Evolutionary conservation across 805 yeast genomes (phyloP), one percentile per base, ranked within the genome.

Genomic region (Kregervanrija delftensis): DNA sequence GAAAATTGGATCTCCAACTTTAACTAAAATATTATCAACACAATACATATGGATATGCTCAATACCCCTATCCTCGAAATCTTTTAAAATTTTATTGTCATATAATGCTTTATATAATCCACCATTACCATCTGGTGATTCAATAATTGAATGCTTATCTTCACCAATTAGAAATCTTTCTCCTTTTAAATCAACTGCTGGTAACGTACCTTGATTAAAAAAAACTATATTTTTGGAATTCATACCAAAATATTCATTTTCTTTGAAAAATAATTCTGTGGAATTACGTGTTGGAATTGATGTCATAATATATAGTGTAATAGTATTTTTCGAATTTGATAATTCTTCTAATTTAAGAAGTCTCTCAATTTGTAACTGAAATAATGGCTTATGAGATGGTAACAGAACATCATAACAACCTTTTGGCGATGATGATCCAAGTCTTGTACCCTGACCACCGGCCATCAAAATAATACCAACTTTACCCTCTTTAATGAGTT

Each of bases 61-160:
- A 51, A 91, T 78, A 5, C 88, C 89, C 45, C 79, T 80, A 8
- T 54, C 48, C 30, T 66, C 58, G 60, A 93, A 77, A 61, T 91
- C 96, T 6, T 76, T 74, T 31, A 93, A 57, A 14, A 90, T 68
- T 2, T 77, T 75, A 52, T 82, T 76, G 37, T 74, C 74, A 54
- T 68, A 66, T 35, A 93, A 72, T 1, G 96, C 98, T 58, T 79
- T 83, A 68, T 93, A 93, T 41, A 93, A 71, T 2, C 99, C 99
- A 47, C 99, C 99, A 62, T 93, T 93, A 1, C 99, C 99, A 64
- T 93, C 98, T 1, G 99, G 99, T 6, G 96, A 86, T 56, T 85
- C 84, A 28, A 89, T 82, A 34, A 87, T 72, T 22, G 72, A 65
- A 36, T 66, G 58, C 37, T 73, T 68, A 8, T 79, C 62, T 49